Conservation (phyloP, 1,284 basidiomycete species). For the Cystobasidium sp. region DNA sequence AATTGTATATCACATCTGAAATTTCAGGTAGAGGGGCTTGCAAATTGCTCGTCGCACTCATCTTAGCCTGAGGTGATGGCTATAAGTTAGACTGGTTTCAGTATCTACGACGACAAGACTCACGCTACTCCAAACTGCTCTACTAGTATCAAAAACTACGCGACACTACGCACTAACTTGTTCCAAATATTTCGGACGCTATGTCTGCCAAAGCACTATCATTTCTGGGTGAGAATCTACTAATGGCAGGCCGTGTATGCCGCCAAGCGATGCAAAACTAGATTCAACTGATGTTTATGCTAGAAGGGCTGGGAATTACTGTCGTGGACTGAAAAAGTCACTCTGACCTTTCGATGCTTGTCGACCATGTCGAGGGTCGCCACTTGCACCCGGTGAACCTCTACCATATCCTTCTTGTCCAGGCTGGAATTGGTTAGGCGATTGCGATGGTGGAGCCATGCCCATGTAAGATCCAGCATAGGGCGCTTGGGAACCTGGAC, state of each 20-base stretch:
- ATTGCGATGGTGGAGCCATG: slow-evolving; percentile 36
- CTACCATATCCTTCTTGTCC: slow-evolving; percentile 5
- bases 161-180: no score
- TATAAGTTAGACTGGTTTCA: no score
- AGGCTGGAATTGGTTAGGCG: slow-evolving; percentile 18
- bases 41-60: no score
- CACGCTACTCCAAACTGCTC: no score
- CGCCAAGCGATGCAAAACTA: no score
- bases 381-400: background rate
- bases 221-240: background rate
- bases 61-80: no score
- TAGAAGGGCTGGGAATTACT: background rate
- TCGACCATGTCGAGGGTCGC: slow-evolving; percentile 10
- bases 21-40: no score
- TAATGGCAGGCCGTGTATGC: no score
- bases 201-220: background rate
- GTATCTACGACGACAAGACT: no score
- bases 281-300: no score
- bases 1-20: no score
- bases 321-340: slow-evolving; percentile 1
- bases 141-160: no score
- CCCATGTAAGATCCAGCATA: slow-evolving; percentile 39
- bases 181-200: background rate
- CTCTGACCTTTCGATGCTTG: slow-evolving; percentile 3
- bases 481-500: slow-evolving; percentile 6